A percentile compares a stretch with the other conserved stretches of the same genome.
Conservation (phyloP, 371 early-diverging fungal genomes). For the Mortierella sp. region DNA sequence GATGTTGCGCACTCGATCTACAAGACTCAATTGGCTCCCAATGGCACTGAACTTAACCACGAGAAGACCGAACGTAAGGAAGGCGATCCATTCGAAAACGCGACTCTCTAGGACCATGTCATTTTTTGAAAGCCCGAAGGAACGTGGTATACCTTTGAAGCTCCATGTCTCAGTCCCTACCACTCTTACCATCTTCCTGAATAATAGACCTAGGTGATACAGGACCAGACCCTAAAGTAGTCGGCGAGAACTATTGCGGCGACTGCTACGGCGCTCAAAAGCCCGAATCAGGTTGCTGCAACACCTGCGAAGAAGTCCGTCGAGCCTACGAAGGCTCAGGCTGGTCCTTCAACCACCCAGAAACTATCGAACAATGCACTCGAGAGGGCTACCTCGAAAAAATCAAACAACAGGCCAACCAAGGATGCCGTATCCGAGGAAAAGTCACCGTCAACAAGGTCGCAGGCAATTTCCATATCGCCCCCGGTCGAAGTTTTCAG, state of each 20-base stretch:
- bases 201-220: slow-evolving; percentile 41
- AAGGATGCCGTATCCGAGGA: slow-evolving; percentile 93
- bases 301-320: slow-evolving; percentile 94
- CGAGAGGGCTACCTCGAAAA: slow-evolving; percentile 85
- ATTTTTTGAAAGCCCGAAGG: slow-evolving; percentile 65
- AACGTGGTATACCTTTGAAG: not conserved
- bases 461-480: slow-evolving; percentile 91
- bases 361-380: slow-evolving; percentile 74
- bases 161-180: not conserved
- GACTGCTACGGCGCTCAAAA: slow-evolving; percentile 87
- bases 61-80: slow-evolving; percentile 67
- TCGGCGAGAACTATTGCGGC: slow-evolving; percentile 84
- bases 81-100: not conserved
- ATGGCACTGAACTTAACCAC: slow-evolving; percentile 76
- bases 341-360: slow-evolving; percentile 85
- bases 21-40: slow-evolving; percentile 82
- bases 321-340: slow-evolving; percentile 85
- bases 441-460: slow-evolving; percentile 89
- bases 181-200: not conserved
- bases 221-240: slow-evolving; percentile 56
- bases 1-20: slow-evolving; percentile 85
- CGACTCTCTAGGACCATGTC: slow-evolving; percentile 55
- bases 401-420: slow-evolving; percentile 82
- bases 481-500: slow-evolving; percentile 90
- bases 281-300: slow-evolving; percentile 91